A percentile compares a stretch with the other conserved stretches of the same genome.
Conservation (phyloP, 345 rosid genomes). For the Dipteronia sinensis region DNA sequence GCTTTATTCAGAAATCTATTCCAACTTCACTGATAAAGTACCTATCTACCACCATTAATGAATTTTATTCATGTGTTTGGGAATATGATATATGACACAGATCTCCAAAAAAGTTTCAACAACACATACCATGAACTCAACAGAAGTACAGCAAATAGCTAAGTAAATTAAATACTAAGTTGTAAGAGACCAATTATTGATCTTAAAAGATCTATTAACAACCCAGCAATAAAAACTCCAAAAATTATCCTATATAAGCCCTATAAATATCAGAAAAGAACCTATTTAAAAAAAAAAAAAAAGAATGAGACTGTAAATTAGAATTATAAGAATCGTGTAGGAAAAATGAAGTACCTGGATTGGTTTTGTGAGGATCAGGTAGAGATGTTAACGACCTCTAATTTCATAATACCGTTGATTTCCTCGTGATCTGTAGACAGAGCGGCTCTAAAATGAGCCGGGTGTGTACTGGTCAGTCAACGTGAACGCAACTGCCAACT, state of each 20-base stretch:
- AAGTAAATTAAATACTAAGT: no score
- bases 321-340: neutral
- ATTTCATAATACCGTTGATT: slow-evolving; percentile 34
- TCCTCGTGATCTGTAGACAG: neutral
- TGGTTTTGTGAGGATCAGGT: slow-evolving; percentile 2
- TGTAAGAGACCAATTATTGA: no score
- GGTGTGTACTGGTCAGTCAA: neutral
- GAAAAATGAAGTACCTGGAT: neutral
- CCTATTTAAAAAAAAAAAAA: no score
- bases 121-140: neutral
- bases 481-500: neutral
- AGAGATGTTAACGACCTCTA: slow-evolving; percentile 21
- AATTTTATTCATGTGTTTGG: neutral
- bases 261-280: neutral
- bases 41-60: neutral
- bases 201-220: no score
- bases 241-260: neutral
- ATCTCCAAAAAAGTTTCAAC: neutral
- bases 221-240: neutral
- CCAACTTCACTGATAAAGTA: slow-evolving; percentile 1
- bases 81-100: neutral
- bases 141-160: neutral
- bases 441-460: slow-evolving; percentile 14
- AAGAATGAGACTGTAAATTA: no score
- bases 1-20: neutral